Base-by-base conservation (phyloP, 352 stramenopile genomes). In the Phytopythium litorale region DNA sequence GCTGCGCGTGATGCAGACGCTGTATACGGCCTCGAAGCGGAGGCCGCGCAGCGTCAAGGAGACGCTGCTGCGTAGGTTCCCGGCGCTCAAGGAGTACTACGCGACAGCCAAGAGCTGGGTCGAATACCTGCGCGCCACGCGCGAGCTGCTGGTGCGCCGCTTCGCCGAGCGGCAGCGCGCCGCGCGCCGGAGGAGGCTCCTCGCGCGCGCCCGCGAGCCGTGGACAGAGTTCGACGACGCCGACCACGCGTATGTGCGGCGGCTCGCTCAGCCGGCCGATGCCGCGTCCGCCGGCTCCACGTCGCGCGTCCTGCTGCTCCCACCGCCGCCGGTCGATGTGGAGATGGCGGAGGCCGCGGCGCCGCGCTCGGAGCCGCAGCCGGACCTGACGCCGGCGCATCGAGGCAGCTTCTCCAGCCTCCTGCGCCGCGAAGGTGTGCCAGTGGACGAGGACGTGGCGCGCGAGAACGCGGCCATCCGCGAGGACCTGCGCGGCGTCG, bases 161-260 rank as follows among this genome's bases (percentile, higher is more conserved):
- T 48, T 45, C 52, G 45, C 64, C 53, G 62, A 28, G 49, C 65
- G 49, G 23, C 63, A 54, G 13, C 53, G 56, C 4, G 75, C 73
- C 43, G 58, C 68, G 49, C 70, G 63, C 42, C 63, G 59, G 13
- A 70, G 60, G 49, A 68, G 48, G 53, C 49, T 76, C 30, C 58
- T 64, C 5, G 7, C 25, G 55, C 53, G 53, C 28, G 25, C 53
- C 6, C 67, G 63, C 40, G 38, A 46, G 42, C 62, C 53, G 32
- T 85, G 78, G 73, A 85, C 66, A 23, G 78, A 70, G 38, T 68
- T 82, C 37, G 70, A 84, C 25, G 65, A 75, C 21, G 73, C 73
- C 33, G 73, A 87, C 50, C 67, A 75, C 58, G 62, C 67, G 45
- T 84, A 84, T 55, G 72, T 84, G 37, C 73, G 80, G 30, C 60